A percentile compares a stretch with the other conserved stretches of the same genome.
Conservation (phyloP, 768 basidiomycete genomes). For the Lactarius hengduanensis region DNA sequence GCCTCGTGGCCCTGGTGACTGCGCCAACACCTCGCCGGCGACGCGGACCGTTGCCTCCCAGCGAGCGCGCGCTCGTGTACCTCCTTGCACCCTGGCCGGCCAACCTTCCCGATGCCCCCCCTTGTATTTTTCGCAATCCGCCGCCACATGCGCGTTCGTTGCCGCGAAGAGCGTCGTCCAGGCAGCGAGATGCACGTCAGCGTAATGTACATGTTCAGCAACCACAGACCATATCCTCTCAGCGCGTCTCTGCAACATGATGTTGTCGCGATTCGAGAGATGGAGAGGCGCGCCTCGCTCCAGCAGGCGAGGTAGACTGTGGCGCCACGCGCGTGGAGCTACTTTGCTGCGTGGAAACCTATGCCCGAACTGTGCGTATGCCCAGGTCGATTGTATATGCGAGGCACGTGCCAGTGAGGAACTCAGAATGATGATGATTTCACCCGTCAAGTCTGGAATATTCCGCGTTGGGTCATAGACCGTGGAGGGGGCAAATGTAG, state of each 20-base stretch:
- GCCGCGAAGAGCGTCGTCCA: constrained; percentile 16
- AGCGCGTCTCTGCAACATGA: not conserved
- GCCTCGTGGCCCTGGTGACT: not conserved
- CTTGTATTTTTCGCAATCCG: constrained; percentile 2
- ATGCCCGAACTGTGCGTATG: too few species aligned
- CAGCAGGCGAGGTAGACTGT: too few species aligned
- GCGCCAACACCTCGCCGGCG: constrained; percentile 3
- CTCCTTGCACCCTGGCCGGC: not conserved
- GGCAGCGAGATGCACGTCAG: constrained; percentile 1
- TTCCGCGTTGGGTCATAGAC: too few species aligned
- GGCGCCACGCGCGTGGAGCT: too few species aligned
- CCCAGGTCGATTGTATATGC: too few species aligned
- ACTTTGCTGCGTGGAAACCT: too few species aligned
- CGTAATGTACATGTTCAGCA: constrained; percentile 2
- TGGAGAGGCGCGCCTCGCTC: not conserved
- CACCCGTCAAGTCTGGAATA: too few species aligned
- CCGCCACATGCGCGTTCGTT: not conserved
- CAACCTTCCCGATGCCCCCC: not conserved
- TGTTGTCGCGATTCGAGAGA: not conserved
- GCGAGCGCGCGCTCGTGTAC: constrained; percentile 5
- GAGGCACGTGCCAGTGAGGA: too few species aligned
- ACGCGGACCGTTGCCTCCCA: constrained; percentile 4
- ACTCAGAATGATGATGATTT: too few species aligned
- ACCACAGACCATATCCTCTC: constrained; percentile 8
- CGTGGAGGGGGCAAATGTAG: too few species aligned